Evolutionary conservation across 2,329 filamentous ascomycete genomes (phyloP).

Genomic region (Fusarium beomiforme): DNA sequence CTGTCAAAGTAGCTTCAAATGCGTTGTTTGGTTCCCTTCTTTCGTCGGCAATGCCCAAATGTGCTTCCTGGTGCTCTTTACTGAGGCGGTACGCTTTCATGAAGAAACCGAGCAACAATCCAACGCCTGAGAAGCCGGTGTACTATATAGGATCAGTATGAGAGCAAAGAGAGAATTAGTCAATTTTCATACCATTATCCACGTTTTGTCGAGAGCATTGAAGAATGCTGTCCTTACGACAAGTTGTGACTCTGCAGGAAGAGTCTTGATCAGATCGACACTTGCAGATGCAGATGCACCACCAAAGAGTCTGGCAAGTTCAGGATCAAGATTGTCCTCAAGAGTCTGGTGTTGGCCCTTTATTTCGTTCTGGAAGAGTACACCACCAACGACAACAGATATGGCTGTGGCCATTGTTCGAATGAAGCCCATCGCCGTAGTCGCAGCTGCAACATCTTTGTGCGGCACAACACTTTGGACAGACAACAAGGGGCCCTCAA

Average conservation of each 20-base stretch:
- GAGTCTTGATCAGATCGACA: constrained; percentile 57
- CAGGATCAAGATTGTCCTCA: constrained; percentile 55
- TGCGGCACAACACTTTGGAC: constrained; percentile 70
- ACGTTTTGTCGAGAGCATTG: constrained; percentile 38
- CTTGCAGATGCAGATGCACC: constrained; percentile 67
- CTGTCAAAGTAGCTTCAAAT: background rate
- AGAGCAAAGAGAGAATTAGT: no score
- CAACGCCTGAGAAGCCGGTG: constrained; percentile 23
- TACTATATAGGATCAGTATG: constrained; percentile 22
- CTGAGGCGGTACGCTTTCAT: constrained; percentile 38
- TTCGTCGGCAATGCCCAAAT: constrained; percentile 23
- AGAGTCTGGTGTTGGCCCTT: constrained; percentile 58
- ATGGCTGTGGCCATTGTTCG: constrained; percentile 71
- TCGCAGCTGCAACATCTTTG: constrained; percentile 70
- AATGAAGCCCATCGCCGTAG: constrained; percentile 69
- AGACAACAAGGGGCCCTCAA: constrained; percentile 70
- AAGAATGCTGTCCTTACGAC: constrained; percentile 41
- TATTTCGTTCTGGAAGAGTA: constrained; percentile 78
- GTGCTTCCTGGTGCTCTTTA: constrained; percentile 33
- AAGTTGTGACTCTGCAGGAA: constrained; percentile 30
- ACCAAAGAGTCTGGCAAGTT: constrained; percentile 59
- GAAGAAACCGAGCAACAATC: constrained; percentile 32
- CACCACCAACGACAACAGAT: constrained; percentile 74
- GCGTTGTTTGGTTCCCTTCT: rapidly evolving
- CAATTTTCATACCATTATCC: constrained; percentile 42